Base-by-base conservation (phyloP, 1,284 basidiomycete species). In the Tausonia pullulans region DNA sequence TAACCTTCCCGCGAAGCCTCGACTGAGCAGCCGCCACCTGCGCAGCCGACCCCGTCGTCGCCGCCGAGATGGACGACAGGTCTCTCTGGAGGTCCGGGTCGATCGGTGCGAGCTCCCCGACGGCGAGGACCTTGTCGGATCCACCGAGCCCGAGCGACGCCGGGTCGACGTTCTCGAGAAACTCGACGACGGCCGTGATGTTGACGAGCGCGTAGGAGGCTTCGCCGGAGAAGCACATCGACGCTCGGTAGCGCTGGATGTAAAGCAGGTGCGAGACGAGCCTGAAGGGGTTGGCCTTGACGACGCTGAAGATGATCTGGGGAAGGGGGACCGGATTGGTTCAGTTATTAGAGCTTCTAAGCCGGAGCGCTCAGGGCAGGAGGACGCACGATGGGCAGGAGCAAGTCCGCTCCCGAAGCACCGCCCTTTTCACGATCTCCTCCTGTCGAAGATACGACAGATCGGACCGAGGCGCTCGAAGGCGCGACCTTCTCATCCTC, bases 121-220 rank as follows among this genome's bases (percentile, higher is more conserved):
- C 27, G 27, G 27, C 27, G 66, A 83, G 77, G 6, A 87, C 80
- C 62, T 80, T 82, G 68, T 82, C 82, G 11, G 81, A 81, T 41
- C 86, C 84, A 5, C 83, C 83, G 8, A 96, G 78, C 0, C 92
- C 91, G 10, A 97, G 78, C 5, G 84, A 87, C 7, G 81, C 84
- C 61, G 94, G 79, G 74, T 94, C 90, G 40, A 96, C 90, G 71
- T 91, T 89, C 76, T 94, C 90, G 52, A 97, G 78, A 74, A 96
- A 97, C 71, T 95, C 91, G 2, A 90, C 88, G 1, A 93, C 92
- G 5, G 94, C 94, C 77, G 94, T 85, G 45, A 95, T 79, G 74
- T 96, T 97, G 73, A 96, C 88, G 44, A 95, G 81, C 68, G 92
- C 96, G 73, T 94, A 97, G 62, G 84, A 85, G 69, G 90, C 88